Percentiles rank a stretch among this genome's conserved stretches.
These are phyloP conservation scores for Aureobasidium leucospermi DNA, from an alignment of 2,329 filamentous ascomycete species.

Conservation along the genomic window DNA sequence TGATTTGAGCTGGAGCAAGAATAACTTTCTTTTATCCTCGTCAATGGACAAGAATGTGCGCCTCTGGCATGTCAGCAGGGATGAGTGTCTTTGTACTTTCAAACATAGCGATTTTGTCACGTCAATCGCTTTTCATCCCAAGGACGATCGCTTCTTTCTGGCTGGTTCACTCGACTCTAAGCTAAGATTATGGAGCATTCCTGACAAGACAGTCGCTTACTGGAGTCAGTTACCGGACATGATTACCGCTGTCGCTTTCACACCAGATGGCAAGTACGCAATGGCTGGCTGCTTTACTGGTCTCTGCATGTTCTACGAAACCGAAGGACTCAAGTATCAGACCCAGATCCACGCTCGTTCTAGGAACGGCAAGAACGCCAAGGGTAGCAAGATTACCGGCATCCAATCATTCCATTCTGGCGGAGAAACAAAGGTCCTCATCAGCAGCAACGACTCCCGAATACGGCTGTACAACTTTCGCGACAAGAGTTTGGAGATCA, in stretches of 20 bases:
- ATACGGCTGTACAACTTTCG: slow-evolving; percentile 82
- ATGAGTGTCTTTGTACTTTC: slow-evolving; percentile 86
- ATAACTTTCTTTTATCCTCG: slow-evolving; percentile 90
- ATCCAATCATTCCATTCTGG: slow-evolving; percentile 65
- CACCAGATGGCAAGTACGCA: slow-evolving; percentile 80
- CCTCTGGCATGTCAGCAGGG: slow-evolving; percentile 80
- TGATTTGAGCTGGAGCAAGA: slow-evolving; percentile 97
- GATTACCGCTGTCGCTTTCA: slow-evolving; percentile 89
- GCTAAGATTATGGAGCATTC: slow-evolving; percentile 89
- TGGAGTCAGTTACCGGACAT: slow-evolving; percentile 72
- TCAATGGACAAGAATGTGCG: slow-evolving; percentile 98
- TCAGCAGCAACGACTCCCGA: slow-evolving; percentile 92
- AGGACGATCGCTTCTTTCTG: slow-evolving; percentile 92
- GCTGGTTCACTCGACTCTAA: slow-evolving; percentile 87
- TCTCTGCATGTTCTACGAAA: slow-evolving; percentile 84
- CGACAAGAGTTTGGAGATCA: slow-evolving; percentile 77
- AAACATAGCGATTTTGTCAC: slow-evolving; percentile 94
- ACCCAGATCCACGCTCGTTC: slow-evolving; percentile 91
- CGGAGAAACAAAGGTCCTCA: slow-evolving; percentile 71
- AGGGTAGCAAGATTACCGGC: slow-evolving; percentile 94
- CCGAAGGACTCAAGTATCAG: slow-evolving; percentile 75
- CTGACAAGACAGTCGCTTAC: slow-evolving; percentile 87
- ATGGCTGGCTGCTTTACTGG: slow-evolving; percentile 86
- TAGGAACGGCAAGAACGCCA: slow-evolving; percentile 84
- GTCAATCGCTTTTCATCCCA: slow-evolving; percentile 87